A percentile compares a stretch with the other conserved stretches of the same genome.
Evolutionary conservation across 1,284 basidiomycete species (phyloP).

Genomic region (Vanrija pseudolonga): DNA sequence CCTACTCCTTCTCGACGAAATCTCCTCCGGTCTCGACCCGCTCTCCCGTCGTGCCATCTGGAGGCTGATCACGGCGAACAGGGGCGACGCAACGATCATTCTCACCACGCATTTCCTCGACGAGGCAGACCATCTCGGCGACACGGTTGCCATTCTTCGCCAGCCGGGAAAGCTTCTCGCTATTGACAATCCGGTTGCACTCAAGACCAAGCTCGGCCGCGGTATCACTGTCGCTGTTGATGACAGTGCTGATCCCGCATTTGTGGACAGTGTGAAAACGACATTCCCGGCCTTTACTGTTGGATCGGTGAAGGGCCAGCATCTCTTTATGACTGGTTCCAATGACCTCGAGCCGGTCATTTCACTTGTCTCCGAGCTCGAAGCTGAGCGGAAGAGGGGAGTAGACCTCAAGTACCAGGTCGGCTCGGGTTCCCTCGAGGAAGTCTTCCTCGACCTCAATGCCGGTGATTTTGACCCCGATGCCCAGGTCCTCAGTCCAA

Average conservation of each 20-base stretch:
- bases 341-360: conserved; percentile 58
- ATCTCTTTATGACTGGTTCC: conserved; percentile 39
- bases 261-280: background rate
- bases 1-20: conserved; percentile 69
- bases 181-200: conserved; percentile 64
- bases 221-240: conserved; percentile 60
- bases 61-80: conserved; percentile 64
- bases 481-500: background rate
- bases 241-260: background rate
- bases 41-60: conserved; percentile 71
- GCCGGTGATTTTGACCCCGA: conserved; percentile 40
- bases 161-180: conserved; percentile 71
- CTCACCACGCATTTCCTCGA: conserved; percentile 72
- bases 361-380: conserved; percentile 54
- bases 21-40: conserved; percentile 75
- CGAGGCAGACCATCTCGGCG: conserved; percentile 73
- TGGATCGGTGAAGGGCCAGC: conserved; percentile 12
- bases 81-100: conserved; percentile 62
- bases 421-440: conserved; percentile 69
- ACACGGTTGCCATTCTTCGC: conserved; percentile 68
- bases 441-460: conserved; percentile 69
- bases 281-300: conserved; percentile 1
- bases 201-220: conserved; percentile 68
- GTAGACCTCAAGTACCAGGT: conserved; percentile 58
- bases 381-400: conserved; percentile 40